Percentiles rank a stretch among this genome's conserved stretches.
These are phyloP conservation scores for Cladophialophora yegresii DNA, from an alignment of 2,329 filamentous ascomycete genomes.

Conservation along the genomic window DNA sequence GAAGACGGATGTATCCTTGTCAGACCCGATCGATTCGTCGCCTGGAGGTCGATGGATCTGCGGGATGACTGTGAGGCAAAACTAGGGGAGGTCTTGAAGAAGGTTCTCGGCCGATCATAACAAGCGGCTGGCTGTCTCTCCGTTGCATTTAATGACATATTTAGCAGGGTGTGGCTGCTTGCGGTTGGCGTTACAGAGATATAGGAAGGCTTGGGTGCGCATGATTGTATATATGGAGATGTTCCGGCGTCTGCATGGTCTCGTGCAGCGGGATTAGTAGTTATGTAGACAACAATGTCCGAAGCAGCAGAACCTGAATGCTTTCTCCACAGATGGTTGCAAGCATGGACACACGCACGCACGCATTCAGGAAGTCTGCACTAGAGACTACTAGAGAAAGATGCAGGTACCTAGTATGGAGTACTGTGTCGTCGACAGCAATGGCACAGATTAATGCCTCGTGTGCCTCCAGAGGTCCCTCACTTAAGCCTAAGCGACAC, in stretches of 20 bases:
- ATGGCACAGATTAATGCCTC: background rate
- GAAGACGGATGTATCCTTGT: constrained; percentile 62
- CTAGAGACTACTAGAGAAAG: background rate
- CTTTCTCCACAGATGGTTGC: background rate
- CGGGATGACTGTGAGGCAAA: constrained; percentile 24
- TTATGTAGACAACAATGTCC: background rate
- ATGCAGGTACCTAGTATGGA: background rate
- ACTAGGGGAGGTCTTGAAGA: constrained; percentile 24
- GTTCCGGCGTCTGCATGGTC: background rate
- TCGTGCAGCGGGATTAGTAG: background rate
- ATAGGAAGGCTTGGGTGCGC: background rate
- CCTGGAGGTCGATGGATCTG: constrained; percentile 49
- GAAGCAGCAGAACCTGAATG: background rate
- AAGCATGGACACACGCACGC: background rate
- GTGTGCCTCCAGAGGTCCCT: background rate
- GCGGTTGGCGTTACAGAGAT: background rate
- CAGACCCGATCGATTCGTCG: constrained; percentile 61
- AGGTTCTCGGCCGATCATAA: constrained; percentile 24
- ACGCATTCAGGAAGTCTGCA: background rate
- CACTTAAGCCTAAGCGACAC: background rate
- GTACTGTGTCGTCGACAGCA: background rate
- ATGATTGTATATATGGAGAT: background rate
- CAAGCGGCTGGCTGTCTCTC: background rate
- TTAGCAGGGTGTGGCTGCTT: background rate
- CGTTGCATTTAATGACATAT: background rate